phyloP scores from a whole-genome alignment of 495 filamentous ascomycete species.

The Penicillium longicatenatum region DNA sequence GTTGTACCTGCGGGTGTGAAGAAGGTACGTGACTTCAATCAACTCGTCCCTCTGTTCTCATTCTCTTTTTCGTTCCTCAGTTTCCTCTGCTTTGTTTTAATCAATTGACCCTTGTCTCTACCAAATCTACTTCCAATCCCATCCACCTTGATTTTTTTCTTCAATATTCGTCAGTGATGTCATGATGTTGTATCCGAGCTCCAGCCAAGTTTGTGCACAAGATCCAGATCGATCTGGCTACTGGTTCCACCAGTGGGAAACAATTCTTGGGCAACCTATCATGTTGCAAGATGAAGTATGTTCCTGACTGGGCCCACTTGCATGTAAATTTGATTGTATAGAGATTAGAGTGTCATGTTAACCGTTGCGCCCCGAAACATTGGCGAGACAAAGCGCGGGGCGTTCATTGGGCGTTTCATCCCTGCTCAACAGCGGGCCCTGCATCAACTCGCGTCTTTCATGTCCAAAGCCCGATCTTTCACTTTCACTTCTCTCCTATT shows the following conservation, averaged over 20 bases:
- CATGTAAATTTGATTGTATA: background rate
- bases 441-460: slow-evolving; percentile 12
- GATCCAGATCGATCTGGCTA: background rate
- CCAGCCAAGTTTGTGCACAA: background rate
- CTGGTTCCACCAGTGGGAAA: slow-evolving; percentile 7
- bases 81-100: no score
- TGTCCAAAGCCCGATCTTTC: background rate
- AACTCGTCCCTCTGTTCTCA: background rate
- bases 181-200: background rate
- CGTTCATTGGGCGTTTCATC: slow-evolving; percentile 26
- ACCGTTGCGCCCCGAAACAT: background rate
- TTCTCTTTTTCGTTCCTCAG: no score
- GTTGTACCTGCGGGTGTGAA: background rate
- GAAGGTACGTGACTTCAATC: background rate
- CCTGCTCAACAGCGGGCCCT: slow-evolving; percentile 16
- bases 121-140: no score
- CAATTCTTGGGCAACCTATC: background rate
- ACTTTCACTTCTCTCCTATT: background rate
- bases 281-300: background rate
- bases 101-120: background rate
- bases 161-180: background rate
- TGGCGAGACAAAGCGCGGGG: background rate
- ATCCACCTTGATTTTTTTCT: background rate
- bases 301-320: background rate
- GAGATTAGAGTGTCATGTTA: background rate